Conservation (phyloP, 352 stramenopile species). For the Globisporangium carolinianum region DNA sequence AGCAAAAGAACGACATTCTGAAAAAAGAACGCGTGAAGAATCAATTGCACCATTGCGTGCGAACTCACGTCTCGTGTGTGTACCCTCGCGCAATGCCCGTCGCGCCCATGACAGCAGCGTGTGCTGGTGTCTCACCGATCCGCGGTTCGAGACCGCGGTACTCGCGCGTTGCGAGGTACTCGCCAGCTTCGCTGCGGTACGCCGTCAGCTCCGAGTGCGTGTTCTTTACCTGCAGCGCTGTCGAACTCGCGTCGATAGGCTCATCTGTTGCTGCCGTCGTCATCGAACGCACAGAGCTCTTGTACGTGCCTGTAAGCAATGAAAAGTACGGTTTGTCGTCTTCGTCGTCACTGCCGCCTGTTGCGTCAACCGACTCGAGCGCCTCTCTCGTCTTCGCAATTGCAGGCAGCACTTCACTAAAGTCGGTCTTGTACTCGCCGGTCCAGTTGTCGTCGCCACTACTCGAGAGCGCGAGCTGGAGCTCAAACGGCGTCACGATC, state of each 20-base stretch:
- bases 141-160: too few relatives aligned
- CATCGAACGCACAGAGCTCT: constrained; percentile 19
- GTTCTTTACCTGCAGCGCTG: too few relatives aligned
- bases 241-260: constrained; percentile 79
- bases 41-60: too few relatives aligned
- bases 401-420: constrained; percentile 67
- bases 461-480: constrained; percentile 90
- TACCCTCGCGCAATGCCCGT: constrained; percentile 77
- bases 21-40: too few relatives aligned
- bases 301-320: constrained; percentile 72
- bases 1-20: too few relatives aligned
- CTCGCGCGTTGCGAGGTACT: too few relatives aligned
- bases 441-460: constrained; percentile 76
- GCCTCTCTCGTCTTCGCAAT: constrained; percentile 30
- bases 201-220: too few relatives aligned
- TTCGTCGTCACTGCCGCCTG: constrained; percentile 18
- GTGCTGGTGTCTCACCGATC: constrained; percentile 23
- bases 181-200: too few relatives aligned
- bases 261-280: constrained; percentile 14
- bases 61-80: constrained; percentile 30
- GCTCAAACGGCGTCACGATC: constrained; percentile 92
- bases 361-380: constrained; percentile 19
- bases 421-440: constrained; percentile 79
- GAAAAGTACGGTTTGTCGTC: constrained; percentile 80
- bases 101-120: constrained; percentile 65